Conservation (phyloP, 352 stramenopile genomes). For the Peronospora belbahrii region DNA sequence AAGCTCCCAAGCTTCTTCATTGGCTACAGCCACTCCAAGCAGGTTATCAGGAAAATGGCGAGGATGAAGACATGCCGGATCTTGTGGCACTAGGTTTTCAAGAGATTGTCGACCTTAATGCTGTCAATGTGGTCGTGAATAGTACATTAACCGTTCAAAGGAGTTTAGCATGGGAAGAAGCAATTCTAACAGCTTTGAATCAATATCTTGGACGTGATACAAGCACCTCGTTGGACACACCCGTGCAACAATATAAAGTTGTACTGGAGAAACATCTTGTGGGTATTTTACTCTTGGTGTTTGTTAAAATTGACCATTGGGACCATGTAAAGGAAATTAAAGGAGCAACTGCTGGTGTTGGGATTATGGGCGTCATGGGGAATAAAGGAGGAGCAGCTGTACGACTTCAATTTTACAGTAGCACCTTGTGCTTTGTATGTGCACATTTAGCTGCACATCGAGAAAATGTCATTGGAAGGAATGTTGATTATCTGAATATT, state of each 20-base stretch:
- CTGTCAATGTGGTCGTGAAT: constrained; percentile 98
- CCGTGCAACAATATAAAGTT: constrained; percentile 49
- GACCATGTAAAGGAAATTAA: constrained; percentile 84
- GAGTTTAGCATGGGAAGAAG: constrained; percentile 86
- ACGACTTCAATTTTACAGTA: constrained; percentile 95
- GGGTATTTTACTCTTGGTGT: constrained; percentile 95
- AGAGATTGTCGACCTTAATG: constrained; percentile 99
- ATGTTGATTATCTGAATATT: constrained; percentile 98
- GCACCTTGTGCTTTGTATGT: constrained; percentile 98
- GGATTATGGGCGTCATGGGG: constrained; percentile 98
- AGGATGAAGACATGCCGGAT: too few species aligned
- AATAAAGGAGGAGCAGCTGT: constrained; percentile 98
- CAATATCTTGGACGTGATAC: constrained; percentile 26
- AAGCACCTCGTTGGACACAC: too few species aligned
- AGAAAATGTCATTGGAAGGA: constrained; percentile 95
- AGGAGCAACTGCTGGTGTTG: constrained; percentile 89
- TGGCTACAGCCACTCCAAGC: constrained; percentile 47
- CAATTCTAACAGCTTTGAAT: constrained; percentile 88
- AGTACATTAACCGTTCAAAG: constrained; percentile 88
- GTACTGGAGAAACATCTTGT: constrained; percentile 93
- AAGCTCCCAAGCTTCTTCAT: constrained; percentile 50
- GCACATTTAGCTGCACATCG: constrained; percentile 97
- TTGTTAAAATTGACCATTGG: constrained; percentile 81
- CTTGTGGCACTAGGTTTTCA: constrained; percentile 88
- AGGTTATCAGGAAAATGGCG: constrained; percentile 1